Percentiles rank a stretch among this genome's conserved stretches.
phyloP scores from a whole-genome alignment of 768 basidiomycete genomes.

The Flagelloscypha sp. region DNA sequence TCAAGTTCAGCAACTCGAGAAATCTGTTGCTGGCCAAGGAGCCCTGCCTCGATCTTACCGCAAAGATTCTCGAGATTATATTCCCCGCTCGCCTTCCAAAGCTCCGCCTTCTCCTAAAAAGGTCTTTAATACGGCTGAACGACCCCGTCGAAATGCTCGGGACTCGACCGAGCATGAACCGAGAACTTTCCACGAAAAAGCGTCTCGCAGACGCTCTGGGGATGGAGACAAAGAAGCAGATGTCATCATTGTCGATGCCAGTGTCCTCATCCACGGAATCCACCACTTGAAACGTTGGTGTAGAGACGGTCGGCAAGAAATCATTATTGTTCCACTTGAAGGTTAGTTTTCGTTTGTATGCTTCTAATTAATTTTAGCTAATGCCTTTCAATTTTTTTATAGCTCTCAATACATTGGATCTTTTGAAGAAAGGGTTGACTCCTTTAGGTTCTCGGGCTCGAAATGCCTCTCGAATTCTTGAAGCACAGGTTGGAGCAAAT shows the following conservation, averaged over 20 bases:
- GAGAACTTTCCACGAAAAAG: too few relatives aligned
- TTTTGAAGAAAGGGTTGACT: conserved; percentile 85
- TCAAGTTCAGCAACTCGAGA: conserved; percentile 84
- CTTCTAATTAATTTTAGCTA: conserved; percentile 1
- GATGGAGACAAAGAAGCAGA: conserved; percentile 55
- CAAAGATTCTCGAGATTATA: too few relatives aligned
- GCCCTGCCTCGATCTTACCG: too few relatives aligned
- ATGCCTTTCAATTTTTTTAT: conserved; percentile 1
- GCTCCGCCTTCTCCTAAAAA: too few relatives aligned
- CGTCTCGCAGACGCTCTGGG: conserved; percentile 22
- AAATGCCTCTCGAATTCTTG: conserved; percentile 80
- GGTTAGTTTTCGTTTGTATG: conserved; percentile 37
- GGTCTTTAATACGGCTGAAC: too few relatives aligned
- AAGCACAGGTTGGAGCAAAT: conserved; percentile 79
- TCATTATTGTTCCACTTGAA: conserved; percentile 82
- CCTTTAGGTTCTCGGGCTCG: conserved; percentile 76
- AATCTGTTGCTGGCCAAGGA: conserved; percentile 50
- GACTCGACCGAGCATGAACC: conserved; percentile 16
- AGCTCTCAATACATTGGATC: conserved; percentile 88
- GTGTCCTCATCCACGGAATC: conserved; percentile 71
- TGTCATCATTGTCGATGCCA: conserved; percentile 71
- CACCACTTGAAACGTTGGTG: conserved; percentile 80
- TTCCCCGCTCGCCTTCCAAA: too few relatives aligned
- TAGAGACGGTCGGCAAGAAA: conserved; percentile 64
- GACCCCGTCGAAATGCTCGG: conserved; percentile 14